Evolutionary conservation across 148 eudicot genomes (phyloP).

Genomic region (Cornus suecica): DNA sequence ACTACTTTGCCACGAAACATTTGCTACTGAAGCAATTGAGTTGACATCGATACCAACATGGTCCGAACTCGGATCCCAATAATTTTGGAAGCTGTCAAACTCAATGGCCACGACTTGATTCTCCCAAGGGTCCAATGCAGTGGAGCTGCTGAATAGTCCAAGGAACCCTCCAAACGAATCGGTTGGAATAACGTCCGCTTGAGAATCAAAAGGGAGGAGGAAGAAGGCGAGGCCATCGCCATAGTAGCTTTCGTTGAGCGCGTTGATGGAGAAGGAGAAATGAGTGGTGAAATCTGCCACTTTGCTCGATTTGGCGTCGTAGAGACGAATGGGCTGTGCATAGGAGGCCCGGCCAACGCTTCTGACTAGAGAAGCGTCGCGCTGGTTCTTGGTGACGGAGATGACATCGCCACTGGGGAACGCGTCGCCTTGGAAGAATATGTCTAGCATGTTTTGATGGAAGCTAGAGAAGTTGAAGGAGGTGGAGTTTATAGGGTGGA

Average conservation of each 20-base stretch:
- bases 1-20: conserved; percentile 19
- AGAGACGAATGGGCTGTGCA: conserved; percentile 21
- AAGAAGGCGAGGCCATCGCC: conserved; percentile 48
- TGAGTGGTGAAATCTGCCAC: conserved; percentile 44
- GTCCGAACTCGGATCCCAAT: conserved; percentile 33
- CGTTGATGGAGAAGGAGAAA: conserved; percentile 33
- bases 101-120: conserved; percentile 41
- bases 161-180: conserved; percentile 31
- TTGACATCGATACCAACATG: conserved; percentile 51
- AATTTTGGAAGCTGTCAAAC: conserved; percentile 34
- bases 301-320: conserved; percentile 21
- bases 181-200: conserved; percentile 9
- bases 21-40: conserved; percentile 28
- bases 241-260: neutral
- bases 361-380: conserved; percentile 1
- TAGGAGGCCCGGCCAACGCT: conserved; percentile 38
- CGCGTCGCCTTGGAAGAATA: conserved; percentile 27
- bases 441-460: conserved; percentile 11
- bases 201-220: conserved; percentile 21
- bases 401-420: conserved; percentile 8
- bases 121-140: neutral
- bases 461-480: conserved; percentile 32
- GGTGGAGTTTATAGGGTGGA: conserved; percentile 11
- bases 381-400: conserved; percentile 33
- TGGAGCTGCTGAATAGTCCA: conserved; percentile 19